Evolutionary conservation across 176 grass and related monocot genomes (phyloP).

Genomic region (Musa schizocarpa): DNA sequence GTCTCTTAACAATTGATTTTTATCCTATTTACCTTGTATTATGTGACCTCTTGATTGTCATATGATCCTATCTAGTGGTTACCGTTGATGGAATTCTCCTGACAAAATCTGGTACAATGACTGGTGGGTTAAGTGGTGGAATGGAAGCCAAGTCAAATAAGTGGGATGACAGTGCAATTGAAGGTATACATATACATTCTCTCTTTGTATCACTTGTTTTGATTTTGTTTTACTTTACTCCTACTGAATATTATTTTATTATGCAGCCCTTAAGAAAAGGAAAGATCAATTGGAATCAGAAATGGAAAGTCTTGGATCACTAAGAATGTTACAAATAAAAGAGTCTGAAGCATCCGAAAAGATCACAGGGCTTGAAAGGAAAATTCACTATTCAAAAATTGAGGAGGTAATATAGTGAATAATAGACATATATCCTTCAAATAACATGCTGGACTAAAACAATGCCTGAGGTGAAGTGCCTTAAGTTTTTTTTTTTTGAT

Average conservation of each 20-base stretch:
- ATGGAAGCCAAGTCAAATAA: constrained; percentile 99
- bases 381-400: constrained; percentile 77
- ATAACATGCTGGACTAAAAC: not conserved
- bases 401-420: constrained; percentile 51
- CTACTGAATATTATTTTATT: constrained; percentile 26
- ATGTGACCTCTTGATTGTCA: constrained; percentile 21
- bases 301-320: constrained; percentile 68
- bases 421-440: constrained; percentile 8
- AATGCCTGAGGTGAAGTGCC: not conserved
- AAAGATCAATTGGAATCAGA: constrained; percentile 68
- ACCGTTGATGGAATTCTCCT: constrained; percentile 93
- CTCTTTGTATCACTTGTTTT: constrained; percentile 3
- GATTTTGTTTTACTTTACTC: constrained; percentile 7
- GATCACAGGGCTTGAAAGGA: constrained; percentile 85
- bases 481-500: too few relatives aligned
- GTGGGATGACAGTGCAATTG: constrained; percentile 84
- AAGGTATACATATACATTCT: constrained; percentile 31
- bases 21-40: constrained; percentile 22
- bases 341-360: constrained; percentile 85
- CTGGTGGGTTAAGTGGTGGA: constrained; percentile 95
- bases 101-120: constrained; percentile 96
- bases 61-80: constrained; percentile 52
- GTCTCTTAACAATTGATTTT: not conserved
- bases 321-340: constrained; percentile 75
- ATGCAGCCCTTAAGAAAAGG: constrained; percentile 76